Evolutionary conservation across 2,329 filamentous ascomycete genomes (phyloP).

Genomic region (Xylaria sp.): DNA sequence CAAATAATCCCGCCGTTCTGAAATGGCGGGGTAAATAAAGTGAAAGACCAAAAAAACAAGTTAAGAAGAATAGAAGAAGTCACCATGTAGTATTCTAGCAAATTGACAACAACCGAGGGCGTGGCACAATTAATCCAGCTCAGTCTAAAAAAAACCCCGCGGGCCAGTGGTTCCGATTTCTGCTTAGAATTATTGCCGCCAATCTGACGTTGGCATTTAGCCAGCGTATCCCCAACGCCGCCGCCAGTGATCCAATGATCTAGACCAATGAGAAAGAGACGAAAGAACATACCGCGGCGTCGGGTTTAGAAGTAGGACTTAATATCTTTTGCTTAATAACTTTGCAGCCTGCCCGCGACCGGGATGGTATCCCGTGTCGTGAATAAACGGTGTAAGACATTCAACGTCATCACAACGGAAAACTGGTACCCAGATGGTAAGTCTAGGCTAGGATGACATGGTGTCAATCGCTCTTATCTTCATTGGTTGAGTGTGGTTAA

Average conservation of each 20-base stretch:
- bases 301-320: slow-evolving; percentile 16
- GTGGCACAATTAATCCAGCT: slow-evolving; percentile 30
- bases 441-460: slow-evolving; percentile 1
- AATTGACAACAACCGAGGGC: slow-evolving; percentile 26
- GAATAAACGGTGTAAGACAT: background rate
- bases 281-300: slow-evolving; percentile 20
- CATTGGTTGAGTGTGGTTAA: slow-evolving; percentile 7
- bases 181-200: slow-evolving; percentile 29
- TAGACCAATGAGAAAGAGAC: slow-evolving; percentile 19
- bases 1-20: background rate
- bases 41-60: background rate
- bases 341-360: slow-evolving; percentile 3
- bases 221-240: slow-evolving; percentile 42
- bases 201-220: slow-evolving; percentile 46
- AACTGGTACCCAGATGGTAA: slow-evolving; percentile 3
- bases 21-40: slow-evolving; percentile 21
- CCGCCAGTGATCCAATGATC: background rate
- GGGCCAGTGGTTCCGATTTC: slow-evolving; percentile 43
- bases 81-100: slow-evolving; percentile 31
- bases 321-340: background rate
- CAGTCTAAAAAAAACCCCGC: slow-evolving; percentile 30
- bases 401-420: slow-evolving; percentile 4
- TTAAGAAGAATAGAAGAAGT: background rate
- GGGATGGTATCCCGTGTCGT: slow-evolving; percentile 1
- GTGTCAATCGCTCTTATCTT: background rate